phyloP scores from a whole-genome alignment of 23 red algal species.

The Gracilaria gracilis region DNA sequence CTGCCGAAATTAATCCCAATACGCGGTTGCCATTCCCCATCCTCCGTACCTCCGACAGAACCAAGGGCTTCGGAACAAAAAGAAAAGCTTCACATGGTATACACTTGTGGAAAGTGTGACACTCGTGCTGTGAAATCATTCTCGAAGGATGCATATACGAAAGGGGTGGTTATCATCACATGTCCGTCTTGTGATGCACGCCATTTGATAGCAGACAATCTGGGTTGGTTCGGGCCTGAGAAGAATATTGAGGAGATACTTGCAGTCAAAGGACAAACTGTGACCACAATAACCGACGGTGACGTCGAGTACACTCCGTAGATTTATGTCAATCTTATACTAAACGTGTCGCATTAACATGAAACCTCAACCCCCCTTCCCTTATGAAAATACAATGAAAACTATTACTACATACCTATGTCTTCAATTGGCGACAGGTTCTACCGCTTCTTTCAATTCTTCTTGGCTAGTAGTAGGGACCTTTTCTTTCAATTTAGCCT shows the following conservation, averaged over 20 bases:
- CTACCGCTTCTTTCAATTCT: not conserved
- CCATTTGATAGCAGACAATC: slow-evolving; percentile 85
- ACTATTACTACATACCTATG: slow-evolving; percentile 9
- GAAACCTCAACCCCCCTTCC: not conserved
- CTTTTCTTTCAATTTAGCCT: slow-evolving; percentile 35
- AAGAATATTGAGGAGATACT: slow-evolving; percentile 56
- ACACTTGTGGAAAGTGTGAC: slow-evolving; percentile 77
- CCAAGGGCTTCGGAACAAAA: not conserved
- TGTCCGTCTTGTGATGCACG: slow-evolving; percentile 73
- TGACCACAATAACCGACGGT: slow-evolving; percentile 27
- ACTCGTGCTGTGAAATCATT: slow-evolving; percentile 71
- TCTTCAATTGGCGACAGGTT: not conserved
- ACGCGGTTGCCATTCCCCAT: not conserved
- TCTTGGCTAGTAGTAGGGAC: not conserved
- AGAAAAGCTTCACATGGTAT: slow-evolving; percentile 69
- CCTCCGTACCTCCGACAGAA: not conserved
- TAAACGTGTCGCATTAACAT: not conserved
- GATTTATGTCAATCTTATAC: not conserved
- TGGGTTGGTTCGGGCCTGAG: slow-evolving; percentile 80
- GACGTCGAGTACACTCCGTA: slow-evolving; percentile 35
- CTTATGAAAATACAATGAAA: not conserved
- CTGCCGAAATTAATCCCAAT: not conserved
- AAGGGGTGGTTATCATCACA: slow-evolving; percentile 70
- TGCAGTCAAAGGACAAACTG: slow-evolving; percentile 27
- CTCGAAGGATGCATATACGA: slow-evolving; percentile 54